These are phyloP conservation scores for Dacryopinax primogenitus DNA, from an alignment of 768 basidiomycete species.

Conservation along the genomic window DNA sequence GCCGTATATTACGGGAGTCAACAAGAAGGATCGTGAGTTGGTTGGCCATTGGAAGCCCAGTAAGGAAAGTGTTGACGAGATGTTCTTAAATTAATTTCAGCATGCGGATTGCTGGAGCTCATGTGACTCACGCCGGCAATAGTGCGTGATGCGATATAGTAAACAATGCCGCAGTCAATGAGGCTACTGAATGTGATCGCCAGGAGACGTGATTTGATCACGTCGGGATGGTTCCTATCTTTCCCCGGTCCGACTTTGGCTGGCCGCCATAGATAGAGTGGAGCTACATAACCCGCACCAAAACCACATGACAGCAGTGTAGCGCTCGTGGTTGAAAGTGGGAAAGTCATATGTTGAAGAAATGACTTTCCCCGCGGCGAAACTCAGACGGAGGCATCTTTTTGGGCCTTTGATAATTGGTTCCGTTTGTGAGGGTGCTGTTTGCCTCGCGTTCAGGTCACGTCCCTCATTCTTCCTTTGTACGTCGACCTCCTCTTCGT, in stretches of 20 bases:
- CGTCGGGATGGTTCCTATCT: constrained; percentile 62
- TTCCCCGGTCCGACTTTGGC: neutral
- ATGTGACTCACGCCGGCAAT: constrained; percentile 16
- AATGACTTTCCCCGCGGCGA: neutral
- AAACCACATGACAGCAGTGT: neutral
- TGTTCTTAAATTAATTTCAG: neutral
- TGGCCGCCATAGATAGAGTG: neutral
- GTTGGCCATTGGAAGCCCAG: constrained; percentile 18
- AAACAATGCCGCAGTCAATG: constrained; percentile 42
- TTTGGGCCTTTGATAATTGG: neutral
- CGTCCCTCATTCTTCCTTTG: neutral
- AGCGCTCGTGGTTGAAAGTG: neutral
- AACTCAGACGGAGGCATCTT: neutral
- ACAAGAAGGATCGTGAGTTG: constrained; percentile 36
- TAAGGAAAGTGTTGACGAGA: constrained; percentile 17
- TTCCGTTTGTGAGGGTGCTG: neutral
- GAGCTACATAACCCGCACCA: neutral
- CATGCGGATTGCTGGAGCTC: constrained; percentile 7
- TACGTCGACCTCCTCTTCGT: neutral
- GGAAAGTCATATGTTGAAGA: neutral
- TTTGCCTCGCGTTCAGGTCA: constrained; percentile 1
- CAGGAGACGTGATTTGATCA: constrained; percentile 64
- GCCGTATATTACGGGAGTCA: constrained; percentile 59
- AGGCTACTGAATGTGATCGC: constrained; percentile 55
- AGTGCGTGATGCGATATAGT: constrained; percentile 22